Percentiles rank a stretch among this genome's conserved stretches.
phyloP scores from a whole-genome alignment of 2,329 filamentous ascomycete genomes.

The Paracoccidioides brasiliensis region DNA sequence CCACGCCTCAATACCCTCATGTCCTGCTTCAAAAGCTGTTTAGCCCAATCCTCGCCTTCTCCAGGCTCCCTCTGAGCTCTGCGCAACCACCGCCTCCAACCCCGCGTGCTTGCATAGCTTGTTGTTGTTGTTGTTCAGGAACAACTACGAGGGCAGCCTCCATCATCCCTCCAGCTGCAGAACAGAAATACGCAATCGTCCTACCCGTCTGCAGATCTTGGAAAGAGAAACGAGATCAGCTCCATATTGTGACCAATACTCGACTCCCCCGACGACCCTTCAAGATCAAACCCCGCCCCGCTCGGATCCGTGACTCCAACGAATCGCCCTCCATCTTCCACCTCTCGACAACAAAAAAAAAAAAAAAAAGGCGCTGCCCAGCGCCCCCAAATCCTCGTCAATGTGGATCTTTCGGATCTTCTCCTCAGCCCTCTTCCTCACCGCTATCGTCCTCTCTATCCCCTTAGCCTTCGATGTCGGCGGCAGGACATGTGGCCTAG shows the following conservation, averaged over 20 bases:
- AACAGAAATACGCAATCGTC: too few relatives aligned
- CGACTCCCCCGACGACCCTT: too few relatives aligned
- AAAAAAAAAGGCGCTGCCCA: not conserved
- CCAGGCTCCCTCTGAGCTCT: not conserved
- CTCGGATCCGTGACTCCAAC: too few relatives aligned
- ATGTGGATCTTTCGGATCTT: conserved; percentile 78
- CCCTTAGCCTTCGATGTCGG: conserved; percentile 97
- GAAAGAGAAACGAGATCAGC: too few relatives aligned
- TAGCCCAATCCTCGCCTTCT: not conserved
- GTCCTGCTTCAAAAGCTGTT: not conserved
- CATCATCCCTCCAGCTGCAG: too few relatives aligned
- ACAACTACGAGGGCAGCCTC: too few relatives aligned
- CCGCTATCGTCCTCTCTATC: conserved; percentile 88
- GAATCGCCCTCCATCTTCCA: not conserved
- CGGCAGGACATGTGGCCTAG: conserved; percentile 82
- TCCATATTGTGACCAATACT: too few relatives aligned
- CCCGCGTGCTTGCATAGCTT: not conserved
- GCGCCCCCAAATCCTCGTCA: conserved; percentile 21
- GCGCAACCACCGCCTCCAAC: not conserved
- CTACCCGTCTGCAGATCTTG: too few relatives aligned
- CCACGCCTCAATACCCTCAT: not conserved
- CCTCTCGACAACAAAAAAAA: not conserved
- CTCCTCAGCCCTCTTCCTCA: conserved; percentile 72
- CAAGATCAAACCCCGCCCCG: too few relatives aligned
- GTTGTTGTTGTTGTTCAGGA: not conserved